Percentiles rank a stretch among this genome's conserved stretches.
phyloP scores from a whole-genome alignment of 805 yeast genomes.

The Yarrowia divulgata region DNA sequence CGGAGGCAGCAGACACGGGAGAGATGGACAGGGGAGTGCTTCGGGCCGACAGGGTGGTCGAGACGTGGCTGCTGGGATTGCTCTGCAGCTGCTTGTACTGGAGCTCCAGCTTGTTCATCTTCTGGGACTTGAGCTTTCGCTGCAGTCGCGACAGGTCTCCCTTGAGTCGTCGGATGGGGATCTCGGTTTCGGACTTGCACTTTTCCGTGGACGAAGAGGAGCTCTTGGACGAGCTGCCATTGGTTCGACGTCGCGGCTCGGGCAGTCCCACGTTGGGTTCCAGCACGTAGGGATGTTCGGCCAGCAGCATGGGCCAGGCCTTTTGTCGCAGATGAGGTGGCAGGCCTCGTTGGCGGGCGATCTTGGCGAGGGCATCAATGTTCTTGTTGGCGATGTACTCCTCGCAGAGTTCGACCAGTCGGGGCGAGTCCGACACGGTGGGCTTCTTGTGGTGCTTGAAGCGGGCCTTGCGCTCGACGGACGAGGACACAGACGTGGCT shows the following conservation, averaged over 20 bases:
- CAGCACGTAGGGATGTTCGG: constrained; percentile 83
- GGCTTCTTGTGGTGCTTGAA: constrained; percentile 53
- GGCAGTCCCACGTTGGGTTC: constrained; percentile 72
- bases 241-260: constrained; percentile 52
- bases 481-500: constrained; percentile 28
- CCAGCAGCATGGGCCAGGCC: constrained; percentile 85
- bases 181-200: constrained; percentile 41
- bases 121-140: constrained; percentile 41
- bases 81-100: constrained; percentile 35
- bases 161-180: constrained; percentile 48
- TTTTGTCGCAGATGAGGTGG: constrained; percentile 80
- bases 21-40: constrained; percentile 35
- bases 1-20: constrained; percentile 37
- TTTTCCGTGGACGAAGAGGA: background rate
- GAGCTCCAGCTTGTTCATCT: constrained; percentile 24
- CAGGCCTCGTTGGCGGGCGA: constrained; percentile 83
- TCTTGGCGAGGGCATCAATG: constrained; percentile 74
- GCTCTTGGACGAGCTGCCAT: constrained; percentile 33
- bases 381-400: constrained; percentile 65
- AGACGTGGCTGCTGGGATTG: constrained; percentile 39
- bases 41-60: constrained; percentile 32
- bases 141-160: constrained; percentile 49
- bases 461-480: constrained; percentile 41
- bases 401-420: constrained; percentile 62
- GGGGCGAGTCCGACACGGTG: constrained; percentile 57